A percentile compares a stretch with the other conserved stretches of the same genome.
These are phyloP conservation scores for Tulasnella sp. DNA, from an alignment of 768 basidiomycete genomes.

Conservation along the genomic window DNA sequence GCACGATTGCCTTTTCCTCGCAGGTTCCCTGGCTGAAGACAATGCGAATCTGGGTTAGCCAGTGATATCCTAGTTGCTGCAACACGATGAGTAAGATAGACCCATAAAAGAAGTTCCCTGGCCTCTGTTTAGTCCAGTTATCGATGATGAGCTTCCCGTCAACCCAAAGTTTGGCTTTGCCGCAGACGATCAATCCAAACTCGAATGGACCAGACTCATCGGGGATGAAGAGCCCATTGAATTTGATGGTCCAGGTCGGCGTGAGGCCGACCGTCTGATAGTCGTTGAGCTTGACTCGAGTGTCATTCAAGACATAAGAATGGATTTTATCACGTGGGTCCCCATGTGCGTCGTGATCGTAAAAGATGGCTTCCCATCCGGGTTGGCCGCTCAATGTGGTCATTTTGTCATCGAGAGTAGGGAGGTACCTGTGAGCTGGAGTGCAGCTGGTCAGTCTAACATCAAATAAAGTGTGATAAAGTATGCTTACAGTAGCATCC, in stretches of 20 bases:
- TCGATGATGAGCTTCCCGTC: constrained; percentile 50
- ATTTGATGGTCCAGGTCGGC: constrained; percentile 43
- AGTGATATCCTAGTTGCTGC: constrained; percentile 22
- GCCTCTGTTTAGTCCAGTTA: constrained; percentile 68
- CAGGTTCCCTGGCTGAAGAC: constrained; percentile 54
- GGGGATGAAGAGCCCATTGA: constrained; percentile 41
- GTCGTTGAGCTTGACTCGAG: constrained; percentile 56
- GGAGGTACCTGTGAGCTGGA: constrained; percentile 53
- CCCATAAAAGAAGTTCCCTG: constrained; percentile 62
- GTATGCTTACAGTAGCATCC: constrained; percentile 46
- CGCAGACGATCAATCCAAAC: constrained; percentile 30
- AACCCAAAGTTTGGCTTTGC: constrained; percentile 53
- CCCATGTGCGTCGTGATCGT: constrained; percentile 44
- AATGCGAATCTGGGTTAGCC: constrained; percentile 32
- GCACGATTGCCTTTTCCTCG: constrained; percentile 46
- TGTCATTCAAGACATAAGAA: constrained; percentile 47
- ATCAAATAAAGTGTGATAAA: neutral
- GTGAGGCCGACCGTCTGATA: constrained; percentile 48
- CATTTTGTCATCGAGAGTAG: constrained; percentile 58
- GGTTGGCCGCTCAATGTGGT: constrained; percentile 45
- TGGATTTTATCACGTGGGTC: constrained; percentile 25
- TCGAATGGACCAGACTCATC: constrained; percentile 39
- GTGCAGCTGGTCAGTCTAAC: neutral
- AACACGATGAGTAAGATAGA: constrained; percentile 18
- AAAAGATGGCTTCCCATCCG: constrained; percentile 59